Percentiles rank a stretch among this genome's conserved stretches.
phyloP scores from a whole-genome alignment of 148 eudicot genomes.

The Bassia scoparia region DNA sequence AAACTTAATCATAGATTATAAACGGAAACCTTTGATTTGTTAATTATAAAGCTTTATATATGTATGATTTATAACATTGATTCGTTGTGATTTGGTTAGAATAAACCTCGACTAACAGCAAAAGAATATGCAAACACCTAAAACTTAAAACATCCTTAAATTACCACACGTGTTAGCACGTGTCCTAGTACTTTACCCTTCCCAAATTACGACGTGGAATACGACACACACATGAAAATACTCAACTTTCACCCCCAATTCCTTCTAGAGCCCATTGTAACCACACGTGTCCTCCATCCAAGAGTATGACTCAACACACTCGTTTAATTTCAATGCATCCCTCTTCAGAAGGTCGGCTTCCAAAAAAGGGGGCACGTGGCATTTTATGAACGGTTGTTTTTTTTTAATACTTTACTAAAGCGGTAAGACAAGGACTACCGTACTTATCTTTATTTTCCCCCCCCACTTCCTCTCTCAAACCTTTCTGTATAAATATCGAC shows the following conservation, averaged over 20 bases:
- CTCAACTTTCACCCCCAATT: neutral
- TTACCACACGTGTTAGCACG: slow-evolving; percentile 27
- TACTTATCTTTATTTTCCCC: slow-evolving; percentile 24
- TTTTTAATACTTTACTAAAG: neutral
- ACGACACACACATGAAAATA: slow-evolving; percentile 26
- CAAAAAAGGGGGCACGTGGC: slow-evolving; percentile 27
- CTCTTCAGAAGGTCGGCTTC: slow-evolving; percentile 31
- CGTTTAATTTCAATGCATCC: slow-evolving; percentile 18
- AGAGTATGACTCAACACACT: slow-evolving; percentile 25
- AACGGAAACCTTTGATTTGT: too few species aligned
- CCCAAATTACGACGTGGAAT: slow-evolving; percentile 18
- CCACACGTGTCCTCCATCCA: slow-evolving; percentile 28
- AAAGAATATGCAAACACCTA: neutral
- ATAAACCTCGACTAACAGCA: too few species aligned
- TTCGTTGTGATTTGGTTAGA: too few species aligned
- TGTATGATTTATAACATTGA: too few species aligned
- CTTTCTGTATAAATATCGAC: slow-evolving; percentile 26
- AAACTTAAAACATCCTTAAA: neutral
- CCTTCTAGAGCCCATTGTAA: slow-evolving; percentile 15
- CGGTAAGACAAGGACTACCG: slow-evolving; percentile 31
- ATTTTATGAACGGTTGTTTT: neutral
- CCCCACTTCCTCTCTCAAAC: neutral
- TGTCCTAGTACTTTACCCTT: neutral
- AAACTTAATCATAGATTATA: too few species aligned
- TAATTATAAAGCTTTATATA: too few species aligned